Evolutionary conservation across 73 alveolate genomes (phyloP).

Genomic region (Urostyla sp.): DNA sequence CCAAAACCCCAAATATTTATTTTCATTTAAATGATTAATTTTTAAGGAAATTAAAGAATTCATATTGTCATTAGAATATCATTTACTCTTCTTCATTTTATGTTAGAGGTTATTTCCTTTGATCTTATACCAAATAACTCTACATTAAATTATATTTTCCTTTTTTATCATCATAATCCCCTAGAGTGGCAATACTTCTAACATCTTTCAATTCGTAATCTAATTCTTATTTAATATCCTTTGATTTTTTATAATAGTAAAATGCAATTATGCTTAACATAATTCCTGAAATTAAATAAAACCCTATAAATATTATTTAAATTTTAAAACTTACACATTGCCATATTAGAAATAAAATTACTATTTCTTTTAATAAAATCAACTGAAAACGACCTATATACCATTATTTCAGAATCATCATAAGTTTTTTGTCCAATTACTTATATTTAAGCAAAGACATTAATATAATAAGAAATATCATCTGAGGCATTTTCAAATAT

Average conservation of each 20-base stretch:
- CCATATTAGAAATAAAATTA: neutral
- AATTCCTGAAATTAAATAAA: neutral
- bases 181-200: constrained; percentile 21
- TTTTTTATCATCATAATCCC: too few species aligned
- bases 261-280: neutral
- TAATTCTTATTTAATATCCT: neutral
- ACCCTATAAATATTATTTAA: neutral
- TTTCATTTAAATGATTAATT: too few species aligned
- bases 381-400: neutral
- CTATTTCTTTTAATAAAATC: neutral
- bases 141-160: too few species aligned
- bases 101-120: too few species aligned
- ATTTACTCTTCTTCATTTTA: too few species aligned
- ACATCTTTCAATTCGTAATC: constrained; percentile 46
- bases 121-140: too few species aligned
- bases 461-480: constrained; percentile 1
- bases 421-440: neutral
- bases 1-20: too few species aligned
- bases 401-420: neutral
- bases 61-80: too few species aligned
- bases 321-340: neutral
- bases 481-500: constrained; percentile 11
- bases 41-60: too few species aligned
- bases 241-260: constrained; percentile 5
- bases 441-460: constrained; percentile 9